Percentiles rank a stretch among this genome's conserved stretches.
Conservation (phyloP, 306 rosid species). For the Carpinus viminea region DNA sequence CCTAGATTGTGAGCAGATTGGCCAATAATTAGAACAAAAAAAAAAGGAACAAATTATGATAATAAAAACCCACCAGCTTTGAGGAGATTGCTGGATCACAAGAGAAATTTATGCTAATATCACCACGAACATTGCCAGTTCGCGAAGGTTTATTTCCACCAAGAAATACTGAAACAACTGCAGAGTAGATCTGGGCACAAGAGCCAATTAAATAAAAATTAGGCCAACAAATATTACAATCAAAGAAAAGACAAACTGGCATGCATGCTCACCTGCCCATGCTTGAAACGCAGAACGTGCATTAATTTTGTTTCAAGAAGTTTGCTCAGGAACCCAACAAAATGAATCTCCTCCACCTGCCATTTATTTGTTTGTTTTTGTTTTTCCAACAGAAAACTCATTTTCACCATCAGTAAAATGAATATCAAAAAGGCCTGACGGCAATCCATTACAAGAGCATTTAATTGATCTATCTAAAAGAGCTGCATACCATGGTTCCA, state of each 20-base stretch:
- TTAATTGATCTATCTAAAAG: conserved; percentile 11
- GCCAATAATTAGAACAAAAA: conserved; percentile 4
- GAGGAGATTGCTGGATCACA: conserved; percentile 94
- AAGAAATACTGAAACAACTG: conserved; percentile 82
- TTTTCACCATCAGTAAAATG: conserved; percentile 16
- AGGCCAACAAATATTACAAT: conserved; percentile 21
- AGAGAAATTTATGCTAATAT: conserved; percentile 81
- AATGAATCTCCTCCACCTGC: conserved; percentile 92
- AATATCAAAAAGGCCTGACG: conserved; percentile 16
- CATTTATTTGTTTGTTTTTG: conserved; percentile 14
- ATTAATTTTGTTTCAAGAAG: conserved; percentile 89
- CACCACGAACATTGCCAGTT: conserved; percentile 83
- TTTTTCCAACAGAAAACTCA: conserved; percentile 15
- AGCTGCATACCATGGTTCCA: conserved; percentile 72
- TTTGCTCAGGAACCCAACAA: conserved; percentile 87
- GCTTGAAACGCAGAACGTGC: conserved; percentile 96
- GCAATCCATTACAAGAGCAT: conserved; percentile 15
- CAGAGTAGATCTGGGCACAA: conserved; percentile 76
- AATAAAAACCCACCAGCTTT: conserved; percentile 67
- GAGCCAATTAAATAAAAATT: conserved; percentile 33
- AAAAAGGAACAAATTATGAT: not conserved
- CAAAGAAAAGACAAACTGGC: conserved; percentile 19
- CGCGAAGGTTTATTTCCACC: conserved; percentile 96
- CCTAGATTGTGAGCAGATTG: conserved; percentile 15
- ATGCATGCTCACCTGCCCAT: conserved; percentile 69